Base-by-base conservation (phyloP, 2,329 filamentous ascomycete species). In the Pseudocercospora musae region DNA sequence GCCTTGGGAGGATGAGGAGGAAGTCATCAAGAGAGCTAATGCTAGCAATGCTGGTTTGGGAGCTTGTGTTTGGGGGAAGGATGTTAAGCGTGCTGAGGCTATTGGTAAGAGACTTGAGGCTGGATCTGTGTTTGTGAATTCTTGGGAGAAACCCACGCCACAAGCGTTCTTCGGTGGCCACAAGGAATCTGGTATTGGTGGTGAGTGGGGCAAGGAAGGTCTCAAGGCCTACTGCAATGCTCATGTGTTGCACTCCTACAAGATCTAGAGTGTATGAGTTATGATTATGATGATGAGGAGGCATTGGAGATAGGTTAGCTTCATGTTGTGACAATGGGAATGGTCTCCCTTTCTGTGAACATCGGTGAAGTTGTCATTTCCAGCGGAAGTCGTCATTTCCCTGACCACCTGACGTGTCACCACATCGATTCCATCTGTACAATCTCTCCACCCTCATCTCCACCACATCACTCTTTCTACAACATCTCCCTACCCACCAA, bases 131-230 rank as follows among this genome's bases (percentile, higher is more conserved):
- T 86, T 81, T 72, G 77, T 86, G 60, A 87, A 87, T 73, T 79
- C 76, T 20, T 81, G 74, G 62, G 78, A 81, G 71, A 79, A 80
- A 71, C 76, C 77, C 0, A 79, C 77, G 3, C 78, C 81, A 0
- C 74, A 78, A 66, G 81, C 80, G 4, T 73, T 77, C 68, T 93
- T 93, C 69, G 88, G 89, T 58, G 91, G 92, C 0, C 91, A 85
- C 81, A 94, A 93, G 79, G 85, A 92, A 78, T 59, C 44, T 61
- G 71, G 70, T 48, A 72, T 72, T 53, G 70, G 70, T 55, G 70
- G 91, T 65, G 91, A 96, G 76, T 80, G 78, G 78, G 78, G 78
- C 7, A 73, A 72, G 27, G 71, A 75, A 33, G 79, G 80, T 55
- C 69, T 81, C 59, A 74, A 81, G 63, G 75, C 78, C 5, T 81